A percentile compares a stretch with the other conserved stretches of the same genome.
Evolutionary conservation across 192 early-diverging fungal genomes (phyloP).

Genomic region (Podila epigama): DNA sequence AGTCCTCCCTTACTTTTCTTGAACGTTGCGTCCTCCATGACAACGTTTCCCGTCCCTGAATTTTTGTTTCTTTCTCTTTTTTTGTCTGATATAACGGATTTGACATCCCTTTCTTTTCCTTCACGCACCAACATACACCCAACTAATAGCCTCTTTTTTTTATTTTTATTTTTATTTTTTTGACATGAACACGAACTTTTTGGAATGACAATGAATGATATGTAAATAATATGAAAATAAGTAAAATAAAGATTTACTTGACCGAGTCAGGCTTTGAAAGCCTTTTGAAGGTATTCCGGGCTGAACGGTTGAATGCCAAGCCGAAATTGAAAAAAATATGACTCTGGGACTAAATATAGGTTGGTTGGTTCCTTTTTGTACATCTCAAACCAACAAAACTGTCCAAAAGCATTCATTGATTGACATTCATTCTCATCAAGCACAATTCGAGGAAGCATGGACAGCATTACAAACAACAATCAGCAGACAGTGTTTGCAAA

Average conservation of each 20-base stretch:
- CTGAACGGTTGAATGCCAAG: no score
- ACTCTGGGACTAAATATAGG: not conserved
- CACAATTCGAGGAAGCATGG: conserved; percentile 11
- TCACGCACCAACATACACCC: no score
- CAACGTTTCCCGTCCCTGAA: not conserved
- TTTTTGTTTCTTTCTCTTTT: not conserved
- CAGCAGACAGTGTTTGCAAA: conserved; percentile 11
- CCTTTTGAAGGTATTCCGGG: no score
- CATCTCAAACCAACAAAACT: not conserved
- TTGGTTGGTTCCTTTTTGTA: not conserved
- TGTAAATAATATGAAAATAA: no score
- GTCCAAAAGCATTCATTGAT: no score
- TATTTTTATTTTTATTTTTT: not conserved
- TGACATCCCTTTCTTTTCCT: not conserved
- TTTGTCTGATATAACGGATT: not conserved
- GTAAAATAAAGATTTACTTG: no score
- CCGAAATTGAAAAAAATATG: no score
- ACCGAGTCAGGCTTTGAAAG: no score
- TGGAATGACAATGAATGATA: no score
- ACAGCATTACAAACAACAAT: conserved; percentile 17
- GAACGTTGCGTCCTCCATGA: not conserved
- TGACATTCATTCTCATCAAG: not conserved
- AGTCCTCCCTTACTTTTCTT: conserved; percentile 44
- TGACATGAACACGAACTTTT: no score
- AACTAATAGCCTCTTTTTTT: not conserved